Base-by-base conservation (phyloP, 495 filamentous ascomycete genomes). In the Daldinia concentrica region DNA sequence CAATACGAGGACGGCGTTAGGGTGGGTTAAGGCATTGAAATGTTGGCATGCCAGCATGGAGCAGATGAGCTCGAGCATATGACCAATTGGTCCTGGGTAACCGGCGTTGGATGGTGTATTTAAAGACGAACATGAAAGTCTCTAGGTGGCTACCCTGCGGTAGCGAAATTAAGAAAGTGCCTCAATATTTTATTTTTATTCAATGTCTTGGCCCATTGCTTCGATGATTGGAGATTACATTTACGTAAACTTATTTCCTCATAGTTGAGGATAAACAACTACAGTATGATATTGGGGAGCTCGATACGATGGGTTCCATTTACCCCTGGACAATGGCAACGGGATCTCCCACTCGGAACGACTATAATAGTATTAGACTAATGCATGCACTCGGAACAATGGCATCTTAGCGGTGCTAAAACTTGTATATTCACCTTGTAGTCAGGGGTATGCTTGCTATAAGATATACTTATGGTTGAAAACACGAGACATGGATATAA, bases 1-100 rank as follows among this genome's bases (percentile, higher is more conserved):
- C 68, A 70, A 64, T 24, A 67, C 36, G 68, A 62, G 57, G 67
- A 56, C 51, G 76, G 76, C 76, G 76, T 78, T 78, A 22, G 36
- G 64, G 65, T 63, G 41, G 68, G 59, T 51, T 58, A 27, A n/a
- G 68, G 72, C 67, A 65, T 62, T 51, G 62, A 61, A 64, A 67
- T 71, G 67, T 52, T 60, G 51, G 57, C 62, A 63, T 69, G 51
- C 36, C 34, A 50, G 26, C 39, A 55, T 50, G 19, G 55, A 61
- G 63, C 67, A 32, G 24, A 66, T 51, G 26, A 64, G 60, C 67
- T 67, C 58, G 19, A 51, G 17, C 62, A 69, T 62, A 52, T 24
- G 52, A 36, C 30, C 54, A 29, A 48, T 69, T 59, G 57, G 62
- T 39, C 61, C 43, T 48, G 45, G 58, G 39, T 48, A 67, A 69